A percentile compares a stretch with the other conserved stretches of the same genome.
Evolutionary conservation across 2,329 filamentous ascomycete genomes (phyloP).

Genomic region (Periconia macrospinosa): DNA sequence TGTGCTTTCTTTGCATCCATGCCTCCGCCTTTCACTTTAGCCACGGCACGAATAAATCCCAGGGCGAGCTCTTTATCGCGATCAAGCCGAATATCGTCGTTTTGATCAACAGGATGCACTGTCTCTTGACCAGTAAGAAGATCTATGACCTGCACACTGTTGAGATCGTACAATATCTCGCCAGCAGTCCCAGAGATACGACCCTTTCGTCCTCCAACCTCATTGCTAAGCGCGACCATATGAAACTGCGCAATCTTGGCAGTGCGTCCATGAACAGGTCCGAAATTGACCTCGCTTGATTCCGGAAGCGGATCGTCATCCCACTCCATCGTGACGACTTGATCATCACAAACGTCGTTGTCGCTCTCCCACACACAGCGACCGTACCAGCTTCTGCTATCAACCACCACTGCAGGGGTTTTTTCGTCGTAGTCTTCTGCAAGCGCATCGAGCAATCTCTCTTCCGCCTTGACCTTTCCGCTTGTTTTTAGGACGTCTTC

Average conservation of each 20-base stretch:
- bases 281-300: constrained; percentile 7
- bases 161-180: constrained; percentile 83
- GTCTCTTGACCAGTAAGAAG: constrained; percentile 63
- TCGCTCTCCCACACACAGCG: constrained; percentile 93
- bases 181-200: constrained; percentile 83
- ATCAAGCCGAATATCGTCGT: constrained; percentile 69
- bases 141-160: constrained; percentile 72
- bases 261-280: neutral
- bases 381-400: constrained; percentile 71
- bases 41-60: constrained; percentile 59
- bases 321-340: constrained; percentile 86
- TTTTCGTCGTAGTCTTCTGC: constrained; percentile 62
- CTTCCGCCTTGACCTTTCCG: constrained; percentile 53
- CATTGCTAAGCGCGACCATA: constrained; percentile 88
- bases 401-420: constrained; percentile 50
- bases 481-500: constrained; percentile 65
- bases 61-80: constrained; percentile 78
- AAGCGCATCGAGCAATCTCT: constrained; percentile 52
- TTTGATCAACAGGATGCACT: constrained; percentile 61
- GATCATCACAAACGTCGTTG: constrained; percentile 92
- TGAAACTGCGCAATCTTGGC: constrained; percentile 83
- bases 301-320: constrained; percentile 63
- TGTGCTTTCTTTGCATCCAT: neutral
- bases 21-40: neutral
- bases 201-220: constrained; percentile 82